Percentiles rank a stretch among this genome's conserved stretches.
Conservation (phyloP, 257 asterid species). For the Petrea volubilis region DNA sequence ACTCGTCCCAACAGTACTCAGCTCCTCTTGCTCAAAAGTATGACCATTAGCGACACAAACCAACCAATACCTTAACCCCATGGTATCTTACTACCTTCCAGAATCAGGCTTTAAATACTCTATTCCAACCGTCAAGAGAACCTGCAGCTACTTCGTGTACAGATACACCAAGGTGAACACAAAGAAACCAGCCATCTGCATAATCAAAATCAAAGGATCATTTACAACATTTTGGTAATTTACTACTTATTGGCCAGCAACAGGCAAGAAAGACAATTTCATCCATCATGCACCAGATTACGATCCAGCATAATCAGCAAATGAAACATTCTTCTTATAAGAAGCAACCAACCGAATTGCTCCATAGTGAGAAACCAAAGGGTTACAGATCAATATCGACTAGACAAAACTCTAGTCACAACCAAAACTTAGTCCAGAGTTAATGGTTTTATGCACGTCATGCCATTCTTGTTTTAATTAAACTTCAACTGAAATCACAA, state of each 20-base stretch:
- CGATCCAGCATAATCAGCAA: neutral
- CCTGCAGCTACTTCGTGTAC: constrained; percentile 60
- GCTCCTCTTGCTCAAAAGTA: constrained; percentile 18
- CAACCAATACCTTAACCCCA: neutral
- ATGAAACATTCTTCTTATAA: neutral
- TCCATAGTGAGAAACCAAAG: neutral
- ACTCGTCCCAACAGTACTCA: neutral
- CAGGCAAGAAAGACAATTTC: neutral
- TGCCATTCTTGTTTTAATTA: neutral
- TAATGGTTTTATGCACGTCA: neutral
- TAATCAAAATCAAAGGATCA: constrained; percentile 6
- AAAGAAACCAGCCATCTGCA: constrained; percentile 77
- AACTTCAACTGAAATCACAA: neutral
- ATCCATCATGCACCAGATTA: neutral
- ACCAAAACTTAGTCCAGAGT: neutral
- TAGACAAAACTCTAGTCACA: neutral
- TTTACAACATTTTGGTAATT: neutral
- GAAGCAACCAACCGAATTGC: neutral
- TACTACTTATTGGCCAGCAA: neutral
- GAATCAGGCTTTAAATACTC: constrained; percentile 10
- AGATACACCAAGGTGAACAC: constrained; percentile 61
- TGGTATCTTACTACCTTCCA: constrained; percentile 10
- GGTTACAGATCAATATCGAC: neutral
- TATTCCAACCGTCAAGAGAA: neutral
- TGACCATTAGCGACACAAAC: neutral